These are phyloP conservation scores for Rhododendron ferrugineum DNA, from an alignment of 148 eudicot genomes.

Conservation along the genomic window DNA sequence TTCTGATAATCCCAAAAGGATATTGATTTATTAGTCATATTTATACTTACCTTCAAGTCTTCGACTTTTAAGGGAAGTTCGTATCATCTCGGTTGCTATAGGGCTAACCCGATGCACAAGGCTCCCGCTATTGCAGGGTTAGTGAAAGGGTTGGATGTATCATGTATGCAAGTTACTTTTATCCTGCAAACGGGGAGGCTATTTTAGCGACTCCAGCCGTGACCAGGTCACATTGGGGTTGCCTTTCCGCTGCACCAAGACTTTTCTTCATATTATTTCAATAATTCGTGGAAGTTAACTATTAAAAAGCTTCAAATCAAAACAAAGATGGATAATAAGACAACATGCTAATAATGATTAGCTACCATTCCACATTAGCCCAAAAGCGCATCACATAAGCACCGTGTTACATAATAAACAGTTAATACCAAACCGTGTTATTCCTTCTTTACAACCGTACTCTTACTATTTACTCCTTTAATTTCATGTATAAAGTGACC, in stretches of 20 bases:
- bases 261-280: not conserved
- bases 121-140: not conserved
- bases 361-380: not conserved
- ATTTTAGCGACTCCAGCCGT: not conserved
- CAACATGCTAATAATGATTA: not conserved
- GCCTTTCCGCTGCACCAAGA: not conserved
- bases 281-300: not conserved
- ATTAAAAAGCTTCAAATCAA: not conserved
- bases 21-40: not conserved
- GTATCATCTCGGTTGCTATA: not conserved
- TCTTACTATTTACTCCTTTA: not conserved
- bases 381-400: not conserved
- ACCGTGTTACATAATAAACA: not conserved
- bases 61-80: not conserved
- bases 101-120: not conserved
- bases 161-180: not conserved
- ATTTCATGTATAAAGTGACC: not conserved
- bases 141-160: not conserved
- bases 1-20: not conserved
- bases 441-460: not conserved
- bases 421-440: not conserved
- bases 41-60: not conserved
- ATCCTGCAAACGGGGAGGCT: not conserved
- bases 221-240: not conserved
- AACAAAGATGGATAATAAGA: not conserved